phyloP scores from a whole-genome alignment of 106 monocot species.

The Platanthera zijinensis region DNA sequence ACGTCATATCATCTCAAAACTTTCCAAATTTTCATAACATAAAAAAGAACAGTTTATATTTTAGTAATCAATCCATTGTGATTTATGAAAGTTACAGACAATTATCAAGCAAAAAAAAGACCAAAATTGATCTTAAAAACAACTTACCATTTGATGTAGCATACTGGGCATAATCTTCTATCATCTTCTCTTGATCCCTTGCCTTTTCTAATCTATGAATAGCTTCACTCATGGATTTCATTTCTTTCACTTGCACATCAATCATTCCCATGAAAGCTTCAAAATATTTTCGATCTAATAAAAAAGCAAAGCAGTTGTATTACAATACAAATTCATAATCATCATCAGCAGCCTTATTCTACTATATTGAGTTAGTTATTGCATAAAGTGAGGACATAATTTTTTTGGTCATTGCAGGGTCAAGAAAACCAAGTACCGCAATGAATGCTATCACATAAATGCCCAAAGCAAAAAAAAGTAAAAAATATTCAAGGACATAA shows the following conservation, averaged over 20 bases:
- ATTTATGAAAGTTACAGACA: not conserved
- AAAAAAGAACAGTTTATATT: not conserved
- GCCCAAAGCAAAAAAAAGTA: not conserved
- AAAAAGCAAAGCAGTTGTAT: constrained; percentile 2
- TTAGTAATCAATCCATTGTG: not conserved
- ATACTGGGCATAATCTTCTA: constrained; percentile 30
- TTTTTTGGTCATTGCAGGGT: no score
- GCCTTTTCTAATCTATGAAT: constrained; percentile 47
- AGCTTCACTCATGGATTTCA: constrained; percentile 74
- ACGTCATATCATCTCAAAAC: not conserved
- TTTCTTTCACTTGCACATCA: constrained; percentile 82
- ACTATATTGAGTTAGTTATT: no score
- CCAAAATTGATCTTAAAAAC: not conserved
- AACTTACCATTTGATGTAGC: constrained; percentile 59
- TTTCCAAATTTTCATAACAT: not conserved
- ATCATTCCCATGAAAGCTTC: constrained; percentile 64
- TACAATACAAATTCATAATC: not conserved
- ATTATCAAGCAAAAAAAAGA: not conserved
- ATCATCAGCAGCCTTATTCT: not conserved
- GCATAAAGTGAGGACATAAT: no score
- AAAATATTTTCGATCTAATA: constrained; percentile 60
- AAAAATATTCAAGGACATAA: not conserved
- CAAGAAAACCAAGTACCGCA: no score
- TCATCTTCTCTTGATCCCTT: constrained; percentile 37
- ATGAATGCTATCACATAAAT: not conserved